phyloP scores from a whole-genome alignment of 2,329 filamentous ascomycete genomes.

The Fusarium tricinctum region DNA sequence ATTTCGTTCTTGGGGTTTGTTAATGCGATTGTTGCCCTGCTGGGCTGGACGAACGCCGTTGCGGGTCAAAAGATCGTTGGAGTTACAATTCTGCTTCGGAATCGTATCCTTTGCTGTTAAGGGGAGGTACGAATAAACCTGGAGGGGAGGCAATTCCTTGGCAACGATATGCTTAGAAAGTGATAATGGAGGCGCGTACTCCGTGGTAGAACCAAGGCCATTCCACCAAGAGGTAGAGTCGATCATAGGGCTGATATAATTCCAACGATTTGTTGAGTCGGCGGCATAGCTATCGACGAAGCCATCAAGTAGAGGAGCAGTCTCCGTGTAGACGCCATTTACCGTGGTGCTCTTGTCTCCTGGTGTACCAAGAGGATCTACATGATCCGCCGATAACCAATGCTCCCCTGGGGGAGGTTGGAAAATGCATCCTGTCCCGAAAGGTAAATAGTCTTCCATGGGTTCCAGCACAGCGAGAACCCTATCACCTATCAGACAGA shows the following conservation, averaged over 20 bases:
- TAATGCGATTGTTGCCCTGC: neutral
- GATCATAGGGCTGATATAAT: constrained; percentile 6
- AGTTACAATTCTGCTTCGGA: neutral
- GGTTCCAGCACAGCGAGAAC: neutral
- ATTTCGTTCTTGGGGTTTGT: neutral
- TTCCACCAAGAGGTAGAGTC: constrained; percentile 2
- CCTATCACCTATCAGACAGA: neutral
- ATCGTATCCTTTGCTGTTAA: neutral
- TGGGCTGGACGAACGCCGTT: neutral
- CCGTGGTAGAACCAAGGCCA: constrained; percentile 7
- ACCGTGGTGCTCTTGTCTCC: neutral
- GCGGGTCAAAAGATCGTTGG: neutral
- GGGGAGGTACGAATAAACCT: neutral
- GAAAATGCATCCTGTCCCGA: neutral
- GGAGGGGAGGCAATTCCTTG: neutral
- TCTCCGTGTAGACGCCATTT: neutral
- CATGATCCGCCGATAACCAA: neutral
- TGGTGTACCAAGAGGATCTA: neutral
- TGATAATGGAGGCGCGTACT: neutral
- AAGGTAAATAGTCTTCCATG: constrained; percentile 5
- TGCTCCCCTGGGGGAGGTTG: constrained; percentile 1
- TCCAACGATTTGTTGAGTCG: neutral
- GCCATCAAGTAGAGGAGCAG: constrained; percentile 3
- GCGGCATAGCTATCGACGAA: neutral
- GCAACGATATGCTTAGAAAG: neutral